Percentiles rank a stretch among this genome's conserved stretches.
These are phyloP conservation scores for Taiozyma sp. DNA, from an alignment of 1,139 yeast genomes.

Conservation along the genomic window DNA sequence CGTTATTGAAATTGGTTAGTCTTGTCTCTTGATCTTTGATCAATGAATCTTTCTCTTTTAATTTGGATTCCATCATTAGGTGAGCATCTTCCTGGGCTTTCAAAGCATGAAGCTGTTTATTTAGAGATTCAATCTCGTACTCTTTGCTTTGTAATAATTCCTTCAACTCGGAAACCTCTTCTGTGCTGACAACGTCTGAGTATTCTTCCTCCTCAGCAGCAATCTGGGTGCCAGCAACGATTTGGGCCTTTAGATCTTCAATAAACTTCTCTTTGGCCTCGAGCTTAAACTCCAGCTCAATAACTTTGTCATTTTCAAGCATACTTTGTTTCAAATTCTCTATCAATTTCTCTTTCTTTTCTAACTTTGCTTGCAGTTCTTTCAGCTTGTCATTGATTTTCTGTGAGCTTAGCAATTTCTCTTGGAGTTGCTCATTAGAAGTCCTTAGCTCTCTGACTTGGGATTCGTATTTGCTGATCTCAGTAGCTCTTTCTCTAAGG, in stretches of 20 bases:
- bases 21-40: background rate
- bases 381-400: slow-evolving; percentile 11
- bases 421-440: slow-evolving; percentile 4
- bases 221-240: background rate
- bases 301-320: slow-evolving; percentile 10
- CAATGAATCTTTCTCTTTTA: background rate
- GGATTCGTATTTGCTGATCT: background rate
- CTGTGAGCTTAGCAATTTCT: slow-evolving; percentile 14
- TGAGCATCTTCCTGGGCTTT: background rate
- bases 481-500: slow-evolving; percentile 6
- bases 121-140: slow-evolving; percentile 9
- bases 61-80: background rate
- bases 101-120: slow-evolving; percentile 10
- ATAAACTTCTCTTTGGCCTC: slow-evolving; percentile 16
- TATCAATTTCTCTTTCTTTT: slow-evolving; percentile 15
- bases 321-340: slow-evolving; percentile 11
- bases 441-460: background rate
- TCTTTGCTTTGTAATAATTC: background rate
- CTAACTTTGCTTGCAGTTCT: slow-evolving; percentile 16
- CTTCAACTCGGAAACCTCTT: background rate
- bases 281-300: slow-evolving; percentile 17
- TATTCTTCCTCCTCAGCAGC: background rate
- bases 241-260: slow-evolving; percentile 6
- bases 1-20: background rate
- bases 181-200: background rate